Percentiles rank a stretch among this genome's conserved stretches.
Conservation (phyloP, 345 rosid genomes). For the Eucalyptus pauciflora region DNA sequence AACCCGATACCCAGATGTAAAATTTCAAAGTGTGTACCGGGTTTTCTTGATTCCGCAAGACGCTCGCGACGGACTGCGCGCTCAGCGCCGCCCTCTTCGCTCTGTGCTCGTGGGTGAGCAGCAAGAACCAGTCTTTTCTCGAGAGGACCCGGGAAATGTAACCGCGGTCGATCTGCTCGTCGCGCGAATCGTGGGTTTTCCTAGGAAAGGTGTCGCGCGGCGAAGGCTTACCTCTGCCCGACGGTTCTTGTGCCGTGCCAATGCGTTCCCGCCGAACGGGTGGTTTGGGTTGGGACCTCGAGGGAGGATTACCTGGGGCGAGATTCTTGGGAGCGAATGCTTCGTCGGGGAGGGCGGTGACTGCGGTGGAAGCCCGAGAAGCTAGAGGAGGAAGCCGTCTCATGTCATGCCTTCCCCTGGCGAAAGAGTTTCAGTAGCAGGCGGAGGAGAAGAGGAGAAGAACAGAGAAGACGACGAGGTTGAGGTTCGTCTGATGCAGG, state of each 20-base stretch:
- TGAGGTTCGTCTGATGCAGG: background rate
- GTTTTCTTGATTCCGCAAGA: conserved; percentile 74
- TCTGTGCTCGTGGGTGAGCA: conserved; percentile 49
- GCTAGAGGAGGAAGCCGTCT: conserved; percentile 40
- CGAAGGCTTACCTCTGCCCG: background rate
- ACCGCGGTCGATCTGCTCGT: conserved; percentile 21
- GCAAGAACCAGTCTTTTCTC: conserved; percentile 63
- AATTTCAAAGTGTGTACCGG: conserved; percentile 46
- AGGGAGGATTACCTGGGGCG: background rate
- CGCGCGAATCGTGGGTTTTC: background rate
- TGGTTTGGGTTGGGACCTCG: background rate
- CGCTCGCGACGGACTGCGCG: conserved; percentile 42
- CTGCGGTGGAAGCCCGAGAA: conserved; percentile 27
- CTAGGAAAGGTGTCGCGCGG: background rate
- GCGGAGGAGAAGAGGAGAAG: background rate
- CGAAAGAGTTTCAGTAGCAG: background rate
- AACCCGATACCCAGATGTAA: conserved; percentile 67
- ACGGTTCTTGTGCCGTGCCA: background rate
- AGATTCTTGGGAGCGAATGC: background rate
- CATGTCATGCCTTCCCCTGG: conserved; percentile 14
- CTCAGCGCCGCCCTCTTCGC: conserved; percentile 39
- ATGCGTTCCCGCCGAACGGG: background rate
- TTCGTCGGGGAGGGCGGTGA: background rate
- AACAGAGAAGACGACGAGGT: background rate
- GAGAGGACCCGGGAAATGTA: conserved; percentile 47